phyloP scores from a whole-genome alignment of 2,329 filamentous ascomycete species.

The Colletotrichum tanaceti region DNA sequence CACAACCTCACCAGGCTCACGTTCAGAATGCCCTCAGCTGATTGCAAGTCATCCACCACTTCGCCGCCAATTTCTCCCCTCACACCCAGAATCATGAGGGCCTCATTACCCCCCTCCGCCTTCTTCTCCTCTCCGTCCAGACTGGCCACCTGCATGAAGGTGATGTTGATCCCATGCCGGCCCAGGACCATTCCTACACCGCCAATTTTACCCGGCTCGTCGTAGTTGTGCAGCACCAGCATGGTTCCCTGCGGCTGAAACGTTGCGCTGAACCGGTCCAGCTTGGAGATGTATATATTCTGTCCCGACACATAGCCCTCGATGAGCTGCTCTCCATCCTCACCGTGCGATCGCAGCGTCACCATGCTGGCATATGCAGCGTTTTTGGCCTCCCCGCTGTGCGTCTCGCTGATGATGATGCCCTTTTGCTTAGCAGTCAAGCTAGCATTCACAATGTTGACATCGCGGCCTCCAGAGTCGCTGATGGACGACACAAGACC shows the following conservation, averaged over 20 bases:
- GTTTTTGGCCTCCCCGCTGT: constrained; percentile 70
- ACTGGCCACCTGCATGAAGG: constrained; percentile 79
- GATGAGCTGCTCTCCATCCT: constrained; percentile 59
- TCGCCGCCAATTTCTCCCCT: constrained; percentile 72
- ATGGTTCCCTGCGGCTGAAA: constrained; percentile 80
- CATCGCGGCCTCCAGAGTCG: constrained; percentile 72
- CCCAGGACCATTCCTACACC: constrained; percentile 79
- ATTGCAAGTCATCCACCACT: constrained; percentile 61
- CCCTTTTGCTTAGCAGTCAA: constrained; percentile 81
- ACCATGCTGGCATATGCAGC: constrained; percentile 77
- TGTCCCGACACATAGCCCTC: constrained; percentile 76
- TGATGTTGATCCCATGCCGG: constrained; percentile 78
- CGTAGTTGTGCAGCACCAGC: constrained; percentile 84
- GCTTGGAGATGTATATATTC: constrained; percentile 74
- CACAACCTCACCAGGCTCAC: constrained; percentile 64
- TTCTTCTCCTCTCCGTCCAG: constrained; percentile 55
- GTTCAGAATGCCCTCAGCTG: constrained; percentile 65
- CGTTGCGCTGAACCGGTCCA: constrained; percentile 78
- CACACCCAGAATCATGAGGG: constrained; percentile 84
- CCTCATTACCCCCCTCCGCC: constrained; percentile 66
- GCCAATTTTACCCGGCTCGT: constrained; percentile 85
- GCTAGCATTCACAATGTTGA: constrained; percentile 86
- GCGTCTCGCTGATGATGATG: constrained; percentile 79
- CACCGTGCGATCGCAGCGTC: constrained; percentile 69
- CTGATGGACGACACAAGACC: constrained; percentile 78